Conservation (phyloP, 2,329 filamentous ascomycete genomes). For the Fusarium mangiferae region DNA sequence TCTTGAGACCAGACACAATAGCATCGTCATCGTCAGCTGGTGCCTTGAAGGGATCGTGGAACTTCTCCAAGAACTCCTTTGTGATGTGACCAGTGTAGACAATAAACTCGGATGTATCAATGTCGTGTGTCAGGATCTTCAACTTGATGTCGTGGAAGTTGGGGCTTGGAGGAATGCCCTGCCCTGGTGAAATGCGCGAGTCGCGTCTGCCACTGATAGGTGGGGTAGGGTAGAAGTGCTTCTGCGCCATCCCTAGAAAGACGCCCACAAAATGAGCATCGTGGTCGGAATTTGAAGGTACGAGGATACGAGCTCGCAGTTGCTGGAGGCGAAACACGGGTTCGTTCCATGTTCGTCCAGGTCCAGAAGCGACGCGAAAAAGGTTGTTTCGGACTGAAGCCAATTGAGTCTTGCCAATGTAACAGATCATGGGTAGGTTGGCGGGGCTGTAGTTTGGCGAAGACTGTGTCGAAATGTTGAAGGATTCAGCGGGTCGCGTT, state of each 20-base stretch:
- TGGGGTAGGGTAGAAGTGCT: conserved; percentile 57
- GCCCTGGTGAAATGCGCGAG: conserved; percentile 41
- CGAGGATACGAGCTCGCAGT: conserved; percentile 58
- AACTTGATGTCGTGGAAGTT: conserved; percentile 61
- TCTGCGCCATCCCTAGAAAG: conserved; percentile 67
- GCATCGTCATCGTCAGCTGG: conserved; percentile 43
- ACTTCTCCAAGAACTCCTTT: conserved; percentile 59
- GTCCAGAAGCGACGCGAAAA: conserved; percentile 57
- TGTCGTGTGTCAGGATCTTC: conserved; percentile 62
- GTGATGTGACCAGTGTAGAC: conserved; percentile 64
- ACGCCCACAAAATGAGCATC: conserved; percentile 64
- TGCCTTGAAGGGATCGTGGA: conserved; percentile 59
- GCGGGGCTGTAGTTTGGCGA: conserved; percentile 37
- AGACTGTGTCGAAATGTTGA: conserved; percentile 39
- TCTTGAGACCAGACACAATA: conserved; percentile 52
- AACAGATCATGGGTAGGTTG: conserved; percentile 54
- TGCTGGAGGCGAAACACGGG: conserved; percentile 61
- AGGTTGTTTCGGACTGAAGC: conserved; percentile 57
- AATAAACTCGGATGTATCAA: conserved; percentile 59
- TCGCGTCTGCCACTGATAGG: conserved; percentile 35
- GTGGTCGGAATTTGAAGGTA: conserved; percentile 60
- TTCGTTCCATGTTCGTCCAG: conserved; percentile 54
- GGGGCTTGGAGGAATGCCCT: conserved; percentile 40
- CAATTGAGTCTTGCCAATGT: conserved; percentile 60
- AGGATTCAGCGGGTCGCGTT: conserved; percentile 49